phyloP scores from a whole-genome alignment of 768 basidiomycete species.

The Leccinum aurantiacum region DNA sequence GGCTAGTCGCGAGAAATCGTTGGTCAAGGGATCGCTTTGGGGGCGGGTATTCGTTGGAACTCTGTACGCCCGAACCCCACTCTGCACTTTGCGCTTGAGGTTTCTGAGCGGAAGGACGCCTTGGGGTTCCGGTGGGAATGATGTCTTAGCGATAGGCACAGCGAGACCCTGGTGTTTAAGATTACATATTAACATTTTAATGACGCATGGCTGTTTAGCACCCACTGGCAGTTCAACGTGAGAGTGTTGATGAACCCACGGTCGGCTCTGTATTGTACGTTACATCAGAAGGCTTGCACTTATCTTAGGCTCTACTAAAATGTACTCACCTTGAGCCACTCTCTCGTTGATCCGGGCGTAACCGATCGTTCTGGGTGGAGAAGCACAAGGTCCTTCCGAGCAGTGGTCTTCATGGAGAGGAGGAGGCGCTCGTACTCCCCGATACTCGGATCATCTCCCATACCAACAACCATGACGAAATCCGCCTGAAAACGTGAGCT shows the following conservation, averaged over 20 bases:
- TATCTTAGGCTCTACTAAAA: neutral
- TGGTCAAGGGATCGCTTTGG: slow-evolving; percentile 76
- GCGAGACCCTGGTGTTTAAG: slow-evolving; percentile 61
- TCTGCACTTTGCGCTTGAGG: slow-evolving; percentile 90
- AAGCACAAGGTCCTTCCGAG: slow-evolving; percentile 94
- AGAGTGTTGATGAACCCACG: slow-evolving; percentile 95
- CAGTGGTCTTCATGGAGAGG: slow-evolving; percentile 95
- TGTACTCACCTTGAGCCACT: slow-evolving; percentile 83
- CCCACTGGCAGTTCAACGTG: slow-evolving; percentile 87
- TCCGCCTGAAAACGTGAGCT: slow-evolving; percentile 59
- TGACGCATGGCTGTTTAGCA: slow-evolving; percentile 6
- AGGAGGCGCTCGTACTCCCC: slow-evolving; percentile 95
- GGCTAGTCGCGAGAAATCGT: too few species aligned
- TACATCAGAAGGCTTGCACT: slow-evolving; percentile 5
- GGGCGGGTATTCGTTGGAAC: slow-evolving; percentile 58
- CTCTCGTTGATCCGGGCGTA: slow-evolving; percentile 85
- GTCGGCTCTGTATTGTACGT: slow-evolving; percentile 62
- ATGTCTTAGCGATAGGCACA: slow-evolving; percentile 59
- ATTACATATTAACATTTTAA: slow-evolving; percentile 6
- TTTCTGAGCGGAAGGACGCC: slow-evolving; percentile 88
- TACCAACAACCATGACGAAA: slow-evolving; percentile 89
- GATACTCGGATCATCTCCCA: slow-evolving; percentile 86
- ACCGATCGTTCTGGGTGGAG: slow-evolving; percentile 92
- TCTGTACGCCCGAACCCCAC: slow-evolving; percentile 84
- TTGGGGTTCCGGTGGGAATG: slow-evolving; percentile 76